These are phyloP conservation scores for Flaveria brownii DNA, from an alignment of 129 eudicot species.

Conservation along the genomic window DNA sequence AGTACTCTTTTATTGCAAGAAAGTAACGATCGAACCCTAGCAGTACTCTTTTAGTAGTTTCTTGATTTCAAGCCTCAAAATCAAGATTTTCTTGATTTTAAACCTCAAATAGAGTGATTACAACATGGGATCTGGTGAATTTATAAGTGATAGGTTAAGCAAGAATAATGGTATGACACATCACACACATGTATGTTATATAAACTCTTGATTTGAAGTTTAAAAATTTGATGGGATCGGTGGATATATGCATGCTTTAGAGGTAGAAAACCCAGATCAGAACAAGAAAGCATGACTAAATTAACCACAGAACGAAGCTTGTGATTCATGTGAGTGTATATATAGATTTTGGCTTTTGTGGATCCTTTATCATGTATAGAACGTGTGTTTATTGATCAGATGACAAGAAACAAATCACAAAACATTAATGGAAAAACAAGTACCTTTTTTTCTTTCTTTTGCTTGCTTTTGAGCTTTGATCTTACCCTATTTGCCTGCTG, in stretches of 20 bases:
- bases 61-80: constrained; percentile 1
- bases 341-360: background rate
- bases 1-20: background rate
- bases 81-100: no score
- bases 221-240: background rate
- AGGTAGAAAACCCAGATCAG: no score
- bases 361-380: background rate
- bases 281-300: no score
- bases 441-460: constrained; percentile 21
- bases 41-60: background rate
- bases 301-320: no score
- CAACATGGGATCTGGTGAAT: constrained; percentile 19
- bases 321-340: constrained; percentile 5
- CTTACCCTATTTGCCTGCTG: constrained; percentile 23
- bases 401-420: constrained; percentile 23
- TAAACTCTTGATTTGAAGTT: background rate
- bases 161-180: background rate
- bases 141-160: background rate
- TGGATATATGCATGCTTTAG: background rate
- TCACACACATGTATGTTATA: background rate
- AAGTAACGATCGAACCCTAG: constrained; percentile 5
- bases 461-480: background rate
- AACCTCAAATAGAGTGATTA: background rate
- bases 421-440: constrained; percentile 21
- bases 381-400: background rate